These are phyloP conservation scores for Tagetes patula DNA, from an alignment of 129 eudicot genomes.

Conservation along the genomic window DNA sequence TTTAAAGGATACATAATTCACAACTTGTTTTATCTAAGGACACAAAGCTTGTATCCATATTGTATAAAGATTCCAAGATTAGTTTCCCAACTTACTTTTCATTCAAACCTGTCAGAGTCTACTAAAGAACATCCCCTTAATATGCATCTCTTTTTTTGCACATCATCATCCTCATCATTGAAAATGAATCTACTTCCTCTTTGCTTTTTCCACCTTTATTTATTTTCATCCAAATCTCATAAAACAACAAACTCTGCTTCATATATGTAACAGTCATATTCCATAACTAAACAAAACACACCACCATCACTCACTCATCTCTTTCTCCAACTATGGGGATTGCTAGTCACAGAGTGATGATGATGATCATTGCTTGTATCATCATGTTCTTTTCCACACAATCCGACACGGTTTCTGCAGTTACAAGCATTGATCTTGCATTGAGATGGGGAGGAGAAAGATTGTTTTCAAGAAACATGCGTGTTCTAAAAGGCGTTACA, in stretches of 20 bases:
- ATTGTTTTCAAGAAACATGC: slow-evolving; percentile 39
- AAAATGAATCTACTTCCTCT: slow-evolving; percentile 53
- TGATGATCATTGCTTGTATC: slow-evolving; percentile 43
- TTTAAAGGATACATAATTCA: no score
- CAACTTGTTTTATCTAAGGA: no score
- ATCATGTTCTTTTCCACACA: slow-evolving; percentile 50
- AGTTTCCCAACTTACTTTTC: slow-evolving; percentile 59
- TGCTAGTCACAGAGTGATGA: slow-evolving; percentile 31
- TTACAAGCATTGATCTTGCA: slow-evolving; percentile 59
- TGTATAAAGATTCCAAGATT: slow-evolving; percentile 62
- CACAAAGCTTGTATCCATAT: slow-evolving; percentile 30
- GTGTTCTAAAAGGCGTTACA: slow-evolving; percentile 30
- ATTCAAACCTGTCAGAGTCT: slow-evolving; percentile 83
- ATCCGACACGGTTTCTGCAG: slow-evolving; percentile 49
- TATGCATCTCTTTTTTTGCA: slow-evolving; percentile 17
- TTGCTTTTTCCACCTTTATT: slow-evolving; percentile 51
- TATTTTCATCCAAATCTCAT: slow-evolving; percentile 49
- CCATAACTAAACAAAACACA: slow-evolving; percentile 20
- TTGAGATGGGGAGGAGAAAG: slow-evolving; percentile 42
- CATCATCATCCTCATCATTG: slow-evolving; percentile 61
- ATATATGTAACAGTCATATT: slow-evolving; percentile 46
- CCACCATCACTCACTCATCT: slow-evolving; percentile 20
- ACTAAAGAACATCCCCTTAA: slow-evolving; percentile 69
- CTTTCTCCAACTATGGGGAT: slow-evolving; percentile 43
- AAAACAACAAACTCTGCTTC: slow-evolving; percentile 42